phyloP scores from a whole-genome alignment of 768 basidiomycete genomes.

The Agrocybe praecox region DNA sequence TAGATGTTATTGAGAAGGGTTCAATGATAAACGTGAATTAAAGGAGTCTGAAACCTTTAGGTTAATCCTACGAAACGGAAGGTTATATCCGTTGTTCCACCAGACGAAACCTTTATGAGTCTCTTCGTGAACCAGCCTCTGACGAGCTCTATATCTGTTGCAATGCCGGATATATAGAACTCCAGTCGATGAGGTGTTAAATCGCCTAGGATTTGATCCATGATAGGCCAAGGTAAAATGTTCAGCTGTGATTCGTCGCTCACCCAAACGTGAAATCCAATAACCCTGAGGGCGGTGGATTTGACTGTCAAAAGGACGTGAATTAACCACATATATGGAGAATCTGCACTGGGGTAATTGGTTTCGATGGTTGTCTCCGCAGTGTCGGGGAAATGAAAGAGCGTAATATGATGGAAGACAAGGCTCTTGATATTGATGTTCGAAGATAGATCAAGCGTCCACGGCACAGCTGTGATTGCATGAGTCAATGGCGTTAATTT shows the following conservation, averaged over 20 bases:
- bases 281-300: constrained; percentile 18
- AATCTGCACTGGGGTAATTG: constrained; percentile 8
- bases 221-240: constrained; percentile 29
- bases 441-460: constrained; percentile 24
- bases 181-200: constrained; percentile 16
- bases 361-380: constrained; percentile 6
- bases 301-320: constrained; percentile 25
- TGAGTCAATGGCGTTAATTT: neutral
- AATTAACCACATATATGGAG: constrained; percentile 29
- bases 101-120: constrained; percentile 8
- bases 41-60: neutral
- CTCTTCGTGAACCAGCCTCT: constrained; percentile 27
- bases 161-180: constrained; percentile 34
- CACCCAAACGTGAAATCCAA: constrained; percentile 34
- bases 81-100: neutral
- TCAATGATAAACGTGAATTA: neutral
- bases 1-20: neutral
- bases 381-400: constrained; percentile 31
- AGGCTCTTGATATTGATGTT: constrained; percentile 27
- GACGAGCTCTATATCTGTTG: constrained; percentile 24
- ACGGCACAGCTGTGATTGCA: constrained; percentile 16
- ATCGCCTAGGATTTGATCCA: constrained; percentile 22
- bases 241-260: constrained; percentile 34
- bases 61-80: neutral
- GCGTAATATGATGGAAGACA: constrained; percentile 30